Conservation (phyloP, 345 rosid genomes). For the Diplotaxis tenuifolia region DNA sequence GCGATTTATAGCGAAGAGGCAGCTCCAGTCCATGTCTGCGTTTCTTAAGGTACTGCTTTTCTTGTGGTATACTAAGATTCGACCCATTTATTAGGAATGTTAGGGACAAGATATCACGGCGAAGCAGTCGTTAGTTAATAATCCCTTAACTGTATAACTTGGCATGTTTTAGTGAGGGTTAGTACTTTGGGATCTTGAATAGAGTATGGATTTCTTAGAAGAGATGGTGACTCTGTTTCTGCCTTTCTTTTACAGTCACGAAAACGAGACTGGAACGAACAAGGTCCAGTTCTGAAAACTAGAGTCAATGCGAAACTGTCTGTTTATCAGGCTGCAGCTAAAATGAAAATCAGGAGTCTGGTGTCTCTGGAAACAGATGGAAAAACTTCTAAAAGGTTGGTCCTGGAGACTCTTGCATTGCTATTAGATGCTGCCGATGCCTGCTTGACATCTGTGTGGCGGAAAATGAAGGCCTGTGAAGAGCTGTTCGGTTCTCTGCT, state of each 20-base stretch:
- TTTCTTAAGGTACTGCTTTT: conserved; percentile 75
- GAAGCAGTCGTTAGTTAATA: not conserved
- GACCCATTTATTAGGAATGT: not conserved
- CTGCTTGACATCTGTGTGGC: conserved; percentile 89
- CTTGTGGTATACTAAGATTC: not conserved
- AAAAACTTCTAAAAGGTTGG: conserved; percentile 80
- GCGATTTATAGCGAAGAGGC: conserved; percentile 70
- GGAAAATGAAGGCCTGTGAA: conserved; percentile 86
- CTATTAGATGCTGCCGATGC: conserved; percentile 89
- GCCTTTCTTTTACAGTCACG: conserved; percentile 61
- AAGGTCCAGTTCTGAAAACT: conserved; percentile 73
- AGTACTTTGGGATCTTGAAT: not conserved
- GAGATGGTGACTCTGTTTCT: conserved; percentile 26
- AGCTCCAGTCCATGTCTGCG: conserved; percentile 83
- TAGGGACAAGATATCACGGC: conserved; percentile 5
- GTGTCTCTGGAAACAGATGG: conserved; percentile 78
- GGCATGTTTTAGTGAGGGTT: conserved; percentile 4
- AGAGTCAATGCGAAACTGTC: conserved; percentile 79
- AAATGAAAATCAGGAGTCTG: conserved; percentile 75
- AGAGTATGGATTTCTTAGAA: conserved; percentile 14
- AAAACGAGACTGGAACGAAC: conserved; percentile 94
- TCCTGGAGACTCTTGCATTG: conserved; percentile 81
- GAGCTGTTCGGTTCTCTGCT: conserved; percentile 82
- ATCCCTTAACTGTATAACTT: not conserved
- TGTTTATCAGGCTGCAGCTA: conserved; percentile 79